Evolutionary conservation across 164 flowering plant genomes (phyloP).

Genomic region (Taxillus chinensis): DNA sequence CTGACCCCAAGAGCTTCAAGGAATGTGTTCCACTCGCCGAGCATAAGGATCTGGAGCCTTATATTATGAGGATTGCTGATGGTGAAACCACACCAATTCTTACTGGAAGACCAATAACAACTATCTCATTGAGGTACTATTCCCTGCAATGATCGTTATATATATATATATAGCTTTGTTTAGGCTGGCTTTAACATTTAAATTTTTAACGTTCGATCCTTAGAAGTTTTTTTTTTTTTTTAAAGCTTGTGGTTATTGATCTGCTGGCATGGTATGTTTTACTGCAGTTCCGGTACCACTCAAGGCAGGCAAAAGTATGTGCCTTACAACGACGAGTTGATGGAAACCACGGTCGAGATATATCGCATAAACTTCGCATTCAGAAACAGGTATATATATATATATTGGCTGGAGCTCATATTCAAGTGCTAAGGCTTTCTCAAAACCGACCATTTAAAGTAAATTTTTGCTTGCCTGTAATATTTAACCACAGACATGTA

Average conservation of each 20-base stretch:
- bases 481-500: too few relatives aligned
- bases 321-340: constrained; percentile 69
- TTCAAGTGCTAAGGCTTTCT: too few relatives aligned
- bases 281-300: constrained; percentile 80
- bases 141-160: too few relatives aligned
- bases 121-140: constrained; percentile 63
- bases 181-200: too few relatives aligned
- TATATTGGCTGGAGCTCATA: too few relatives aligned
- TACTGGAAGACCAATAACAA: constrained; percentile 66
- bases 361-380: constrained; percentile 71
- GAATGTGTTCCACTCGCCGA: constrained; percentile 56
- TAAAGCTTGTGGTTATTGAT: too few relatives aligned
- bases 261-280: too few relatives aligned
- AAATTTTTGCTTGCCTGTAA: too few relatives aligned
- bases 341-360: constrained; percentile 56
- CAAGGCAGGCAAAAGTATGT: constrained; percentile 81
- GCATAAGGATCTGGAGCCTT: constrained; percentile 66
- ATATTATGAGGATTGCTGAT: constrained; percentile 58
- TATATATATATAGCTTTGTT: too few relatives aligned
- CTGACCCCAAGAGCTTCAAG: constrained; percentile 65
- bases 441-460: too few relatives aligned
- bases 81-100: constrained; percentile 65
- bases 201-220: too few relatives aligned
- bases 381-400: constrained; percentile 58
- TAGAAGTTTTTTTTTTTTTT: background rate